phyloP scores from a whole-genome alignment of 2,329 filamentous ascomycete genomes.

The Thelonectria discophora region DNA sequence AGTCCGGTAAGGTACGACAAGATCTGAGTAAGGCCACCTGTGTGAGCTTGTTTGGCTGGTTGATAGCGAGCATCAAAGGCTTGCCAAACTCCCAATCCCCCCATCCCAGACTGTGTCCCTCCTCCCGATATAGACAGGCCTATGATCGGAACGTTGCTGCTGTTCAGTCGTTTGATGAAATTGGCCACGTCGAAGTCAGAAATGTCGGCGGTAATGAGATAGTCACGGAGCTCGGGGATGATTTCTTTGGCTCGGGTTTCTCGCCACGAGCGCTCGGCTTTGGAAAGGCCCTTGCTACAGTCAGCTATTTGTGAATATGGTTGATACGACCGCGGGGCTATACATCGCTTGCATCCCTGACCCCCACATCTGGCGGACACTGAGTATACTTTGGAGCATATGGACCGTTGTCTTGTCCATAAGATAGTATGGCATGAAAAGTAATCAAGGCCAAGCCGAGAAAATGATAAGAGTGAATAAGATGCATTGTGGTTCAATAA shows the following conservation, averaged over 20 bases:
- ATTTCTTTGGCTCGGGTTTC: slow-evolving; percentile 31
- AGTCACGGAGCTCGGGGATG: slow-evolving; percentile 31
- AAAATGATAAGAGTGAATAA: no score
- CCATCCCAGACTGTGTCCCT: slow-evolving; percentile 43
- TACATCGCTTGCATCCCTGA: slow-evolving; percentile 26
- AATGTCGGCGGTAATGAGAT: slow-evolving; percentile 38
- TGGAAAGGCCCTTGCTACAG: slow-evolving; percentile 36
- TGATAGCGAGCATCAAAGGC: slow-evolving; percentile 41
- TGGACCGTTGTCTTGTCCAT: slow-evolving; percentile 13
- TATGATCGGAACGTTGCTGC: slow-evolving; percentile 32
- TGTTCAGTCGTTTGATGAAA: slow-evolving; percentile 36
- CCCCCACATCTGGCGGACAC: slow-evolving; percentile 24
- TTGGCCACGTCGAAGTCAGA: slow-evolving; percentile 31
- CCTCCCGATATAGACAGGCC: slow-evolving; percentile 42
- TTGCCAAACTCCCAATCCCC: slow-evolving; percentile 42
- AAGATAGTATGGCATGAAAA: no score
- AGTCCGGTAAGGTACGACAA: slow-evolving; percentile 41
- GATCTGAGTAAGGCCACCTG: slow-evolving; percentile 40
- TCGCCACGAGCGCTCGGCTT: slow-evolving; percentile 36
- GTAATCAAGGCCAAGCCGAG: no score
- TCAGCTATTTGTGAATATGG: fast-evolving
- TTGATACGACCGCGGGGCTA: no score
- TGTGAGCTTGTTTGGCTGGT: slow-evolving; percentile 27
- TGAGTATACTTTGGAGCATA: slow-evolving; percentile 28
- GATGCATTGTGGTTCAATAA: no score